These are phyloP conservation scores for Acrodontium crateriforme DNA, from an alignment of 2,329 filamentous ascomycete genomes.

Conservation along the genomic window DNA sequence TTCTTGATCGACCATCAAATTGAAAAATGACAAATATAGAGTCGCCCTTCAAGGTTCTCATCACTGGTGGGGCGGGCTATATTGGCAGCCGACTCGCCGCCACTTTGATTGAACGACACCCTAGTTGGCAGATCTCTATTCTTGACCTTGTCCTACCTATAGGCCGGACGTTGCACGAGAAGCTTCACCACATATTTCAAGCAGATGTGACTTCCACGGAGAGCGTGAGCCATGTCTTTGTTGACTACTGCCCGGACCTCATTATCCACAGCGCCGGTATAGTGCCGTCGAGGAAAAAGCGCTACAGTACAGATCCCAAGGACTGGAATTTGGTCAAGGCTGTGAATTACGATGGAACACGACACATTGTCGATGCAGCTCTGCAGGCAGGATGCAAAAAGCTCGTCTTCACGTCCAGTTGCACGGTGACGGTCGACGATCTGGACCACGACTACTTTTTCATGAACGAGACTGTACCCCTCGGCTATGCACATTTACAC, in stretches of 20 bases:
- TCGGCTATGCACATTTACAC: conserved; percentile 57
- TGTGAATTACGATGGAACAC: conserved; percentile 82
- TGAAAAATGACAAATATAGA: no score
- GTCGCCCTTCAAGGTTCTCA: no score
- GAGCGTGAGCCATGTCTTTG: conserved; percentile 35
- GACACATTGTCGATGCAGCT: conserved; percentile 61
- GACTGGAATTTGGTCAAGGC: conserved; percentile 51
- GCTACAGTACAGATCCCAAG: conserved; percentile 26
- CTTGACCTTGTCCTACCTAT: conserved; percentile 21
- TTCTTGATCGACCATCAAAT: no score
- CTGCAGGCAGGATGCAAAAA: conserved; percentile 56
- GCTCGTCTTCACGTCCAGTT: conserved; percentile 83
- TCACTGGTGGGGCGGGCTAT: conserved; percentile 37
- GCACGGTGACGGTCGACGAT: conserved; percentile 77
- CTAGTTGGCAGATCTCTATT: conserved; percentile 26
- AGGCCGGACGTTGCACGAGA: conserved; percentile 2
- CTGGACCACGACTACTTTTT: conserved; percentile 59
- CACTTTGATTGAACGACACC: conserved; percentile 24
- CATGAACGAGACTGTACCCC: conserved; percentile 69
- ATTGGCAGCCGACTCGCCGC: conserved; percentile 29
- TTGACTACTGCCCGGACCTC: conserved; percentile 56
- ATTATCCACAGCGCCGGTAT: conserved; percentile 75
- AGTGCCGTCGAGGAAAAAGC: conserved; percentile 23
- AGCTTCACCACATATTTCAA: conserved; percentile 22
- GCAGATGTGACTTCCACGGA: conserved; percentile 26